A percentile compares a stretch with the other conserved stretches of the same genome.
These are phyloP conservation scores for Aspergillus spinulosporus DNA, from an alignment of 2,329 filamentous ascomycete genomes.

Conservation along the genomic window DNA sequence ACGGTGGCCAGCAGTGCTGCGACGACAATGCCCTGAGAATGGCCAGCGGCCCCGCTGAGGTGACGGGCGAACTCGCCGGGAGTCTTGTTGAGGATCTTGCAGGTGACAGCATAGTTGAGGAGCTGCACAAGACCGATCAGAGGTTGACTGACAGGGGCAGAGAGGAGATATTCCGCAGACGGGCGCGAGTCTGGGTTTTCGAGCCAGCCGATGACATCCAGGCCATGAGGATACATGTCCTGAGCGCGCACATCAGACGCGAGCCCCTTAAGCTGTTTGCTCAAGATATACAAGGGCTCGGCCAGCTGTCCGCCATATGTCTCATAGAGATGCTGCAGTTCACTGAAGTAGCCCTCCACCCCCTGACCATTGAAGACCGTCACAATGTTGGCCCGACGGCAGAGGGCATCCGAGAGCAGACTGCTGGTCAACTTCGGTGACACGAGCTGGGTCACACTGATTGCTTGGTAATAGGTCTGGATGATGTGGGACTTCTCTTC, in stretches of 20 bases:
- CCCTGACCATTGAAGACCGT: not conserved
- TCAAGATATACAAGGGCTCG: not conserved
- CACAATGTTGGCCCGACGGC: not conserved
- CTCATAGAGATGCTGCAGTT: not conserved
- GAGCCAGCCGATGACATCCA: not conserved
- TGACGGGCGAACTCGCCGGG: not conserved
- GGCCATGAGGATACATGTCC: not conserved
- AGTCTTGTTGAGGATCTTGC: not conserved
- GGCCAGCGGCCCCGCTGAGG: slow-evolving; percentile 29
- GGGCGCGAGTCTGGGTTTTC: not conserved
- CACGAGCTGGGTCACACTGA: too few species aligned
- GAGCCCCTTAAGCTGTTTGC: not conserved
- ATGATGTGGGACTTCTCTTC: not conserved
- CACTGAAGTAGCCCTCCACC: not conserved
- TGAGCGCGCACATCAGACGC: not conserved
- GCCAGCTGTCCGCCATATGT: not conserved
- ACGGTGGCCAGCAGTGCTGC: slow-evolving; percentile 36
- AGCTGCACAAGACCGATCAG: not conserved
- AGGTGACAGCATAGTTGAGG: not conserved
- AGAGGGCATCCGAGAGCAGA: not conserved
- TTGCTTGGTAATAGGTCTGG: too few species aligned
- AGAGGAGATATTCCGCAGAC: not conserved
- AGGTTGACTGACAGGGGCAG: not conserved
- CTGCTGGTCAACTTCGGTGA: not conserved
- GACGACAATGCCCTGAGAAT: slow-evolving; percentile 42